phyloP scores from a whole-genome alignment of 345 rosid species.

The Garcia nutans region DNA sequence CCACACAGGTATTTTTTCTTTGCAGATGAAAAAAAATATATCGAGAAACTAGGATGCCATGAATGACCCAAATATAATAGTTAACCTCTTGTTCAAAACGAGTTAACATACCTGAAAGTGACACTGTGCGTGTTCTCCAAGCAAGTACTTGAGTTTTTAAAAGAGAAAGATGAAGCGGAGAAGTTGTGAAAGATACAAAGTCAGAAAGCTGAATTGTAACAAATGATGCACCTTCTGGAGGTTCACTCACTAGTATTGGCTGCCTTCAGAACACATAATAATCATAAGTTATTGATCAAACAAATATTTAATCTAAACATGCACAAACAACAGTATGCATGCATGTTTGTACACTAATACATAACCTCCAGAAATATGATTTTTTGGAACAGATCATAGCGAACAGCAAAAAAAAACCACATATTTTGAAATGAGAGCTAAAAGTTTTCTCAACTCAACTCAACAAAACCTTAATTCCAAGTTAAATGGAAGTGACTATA shows the following conservation, averaged over 20 bases:
- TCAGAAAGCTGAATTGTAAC: slow-evolving; percentile 68
- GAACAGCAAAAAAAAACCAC: too few relatives aligned
- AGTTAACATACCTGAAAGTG: slow-evolving; percentile 62
- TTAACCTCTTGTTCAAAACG: not conserved
- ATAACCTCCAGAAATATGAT: not conserved
- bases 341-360: not conserved
- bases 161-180: slow-evolving; percentile 54
- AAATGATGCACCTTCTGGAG: slow-evolving; percentile 44
- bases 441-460: too few relatives aligned
- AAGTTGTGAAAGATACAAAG: slow-evolving; percentile 54
- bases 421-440: too few relatives aligned
- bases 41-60: not conserved
- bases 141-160: slow-evolving; percentile 58
- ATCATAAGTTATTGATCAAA: slow-evolving; percentile 22
- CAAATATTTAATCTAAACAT: not conserved
- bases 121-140: slow-evolving; percentile 83
- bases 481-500: too few relatives aligned
- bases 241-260: slow-evolving; percentile 38
- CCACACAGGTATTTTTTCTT: not conserved
- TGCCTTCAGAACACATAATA: slow-evolving; percentile 46
- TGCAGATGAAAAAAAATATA: not conserved
- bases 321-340: not conserved
- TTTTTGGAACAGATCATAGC: not conserved
- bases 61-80: not conserved
- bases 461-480: too few relatives aligned